A percentile compares a stretch with the other conserved stretches of the same genome.
Conservation (phyloP, 345 rosid species). For the Abelmoschus esculentus region DNA sequence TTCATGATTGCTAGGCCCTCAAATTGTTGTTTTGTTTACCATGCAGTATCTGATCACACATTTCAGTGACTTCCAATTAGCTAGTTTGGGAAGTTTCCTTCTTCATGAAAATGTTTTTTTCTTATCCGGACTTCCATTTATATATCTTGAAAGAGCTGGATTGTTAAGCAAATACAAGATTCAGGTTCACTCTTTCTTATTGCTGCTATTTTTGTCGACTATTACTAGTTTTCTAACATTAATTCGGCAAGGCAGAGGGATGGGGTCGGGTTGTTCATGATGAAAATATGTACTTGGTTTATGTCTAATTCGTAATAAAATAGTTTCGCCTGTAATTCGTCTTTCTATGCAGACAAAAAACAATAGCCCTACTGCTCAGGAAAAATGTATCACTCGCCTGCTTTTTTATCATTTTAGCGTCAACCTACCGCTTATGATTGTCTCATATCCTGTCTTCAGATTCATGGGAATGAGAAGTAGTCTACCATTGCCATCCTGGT, state of each 20-base stretch:
- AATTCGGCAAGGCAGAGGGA: slow-evolving; percentile 12
- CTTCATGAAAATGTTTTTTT: slow-evolving; percentile 89
- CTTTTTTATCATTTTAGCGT: too few species aligned
- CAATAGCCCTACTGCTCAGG: too few species aligned
- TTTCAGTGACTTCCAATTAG: slow-evolving; percentile 85
- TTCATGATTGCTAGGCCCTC: background rate
- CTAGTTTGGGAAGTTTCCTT: slow-evolving; percentile 88
- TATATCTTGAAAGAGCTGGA: slow-evolving; percentile 77
- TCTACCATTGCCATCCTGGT: too few species aligned
- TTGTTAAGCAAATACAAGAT: slow-evolving; percentile 72
- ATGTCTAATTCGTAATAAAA: too few species aligned
- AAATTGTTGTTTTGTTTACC: slow-evolving; percentile 8
- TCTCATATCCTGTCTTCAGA: too few species aligned
- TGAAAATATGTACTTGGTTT: too few species aligned
- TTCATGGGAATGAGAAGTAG: too few species aligned
- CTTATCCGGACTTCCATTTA: slow-evolving; percentile 88
- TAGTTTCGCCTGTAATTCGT: too few species aligned
- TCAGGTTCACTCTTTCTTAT: slow-evolving; percentile 47
- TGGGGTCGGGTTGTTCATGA: background rate
- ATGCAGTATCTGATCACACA: slow-evolving; percentile 71
- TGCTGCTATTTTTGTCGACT: background rate
- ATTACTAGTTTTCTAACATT: slow-evolving; percentile 10
- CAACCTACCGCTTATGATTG: too few species aligned
- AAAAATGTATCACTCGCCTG: too few species aligned
- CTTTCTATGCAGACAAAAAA: too few species aligned